Conservation (phyloP, 2,329 filamentous ascomycete species). For the Corinectria fuckeliana region DNA sequence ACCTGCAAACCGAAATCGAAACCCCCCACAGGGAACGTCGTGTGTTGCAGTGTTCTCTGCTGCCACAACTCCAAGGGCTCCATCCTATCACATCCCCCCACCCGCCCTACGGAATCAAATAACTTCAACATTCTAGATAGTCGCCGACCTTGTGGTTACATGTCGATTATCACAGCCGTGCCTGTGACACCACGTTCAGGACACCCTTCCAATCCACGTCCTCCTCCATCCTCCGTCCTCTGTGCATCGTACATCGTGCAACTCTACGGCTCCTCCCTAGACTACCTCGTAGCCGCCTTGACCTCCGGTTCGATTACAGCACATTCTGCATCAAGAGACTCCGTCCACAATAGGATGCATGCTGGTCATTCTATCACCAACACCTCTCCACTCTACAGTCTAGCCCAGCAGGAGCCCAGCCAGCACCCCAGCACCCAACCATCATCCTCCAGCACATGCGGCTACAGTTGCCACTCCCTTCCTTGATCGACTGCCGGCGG, state of each 20-base stretch:
- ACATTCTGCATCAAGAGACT: not conserved
- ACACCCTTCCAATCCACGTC: not conserved
- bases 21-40: not conserved
- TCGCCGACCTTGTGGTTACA: not conserved
- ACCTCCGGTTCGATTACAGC: constrained; percentile 17
- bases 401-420: constrained; percentile 1
- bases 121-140: not conserved
- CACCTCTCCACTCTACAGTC: constrained; percentile 11
- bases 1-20: not conserved
- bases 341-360: not conserved
- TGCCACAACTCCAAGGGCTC: not conserved
- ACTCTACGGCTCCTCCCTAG: constrained; percentile 4
- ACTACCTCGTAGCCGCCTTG: constrained; percentile 18
- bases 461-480: not conserved
- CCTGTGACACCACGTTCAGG: constrained; percentile 28
- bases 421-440: not conserved
- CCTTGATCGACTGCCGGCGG: constrained; percentile 2
- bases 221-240: not conserved
- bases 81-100: not conserved
- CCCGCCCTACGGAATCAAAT: too few relatives aligned
- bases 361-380: constrained; percentile 13
- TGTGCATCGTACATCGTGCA: not conserved
- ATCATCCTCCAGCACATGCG: not conserved
- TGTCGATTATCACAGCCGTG: constrained; percentile 9
- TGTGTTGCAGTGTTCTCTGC: too few relatives aligned